Evolutionary conservation across 768 basidiomycete genomes (phyloP), one percentile per base, ranked within the genome.

Genomic region (Auriscalpium microsporum): DNA sequence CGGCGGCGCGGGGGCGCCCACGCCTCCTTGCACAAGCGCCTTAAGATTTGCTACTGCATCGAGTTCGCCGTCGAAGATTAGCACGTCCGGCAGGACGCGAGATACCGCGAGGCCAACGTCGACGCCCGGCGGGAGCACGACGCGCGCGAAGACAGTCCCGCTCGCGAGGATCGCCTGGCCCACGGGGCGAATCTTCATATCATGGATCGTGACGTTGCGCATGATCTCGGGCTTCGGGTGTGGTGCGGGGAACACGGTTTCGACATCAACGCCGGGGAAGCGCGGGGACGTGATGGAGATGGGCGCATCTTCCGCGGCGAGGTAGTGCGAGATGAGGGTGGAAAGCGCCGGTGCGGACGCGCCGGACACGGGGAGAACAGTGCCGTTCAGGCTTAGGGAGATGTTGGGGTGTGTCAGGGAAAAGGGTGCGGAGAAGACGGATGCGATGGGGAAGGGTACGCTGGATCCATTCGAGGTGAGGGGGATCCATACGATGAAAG

Each of bases 1-100:
- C n/a, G 75, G 67, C 0, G 80, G 77, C 0, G 76, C 72, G 17
- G 70, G 65, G 42, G 66, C 48, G 35, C 57, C 55, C 11, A 52
- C 23, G 19, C 56, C 51, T 36, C 38, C 57, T 13, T 53, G 40
- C 33, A 45, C 37, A n/a, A n/a, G 28, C 23, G 16, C 34, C 17
- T 7, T 47, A 45, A 9, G 46, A 33, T n/a, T 56, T 53, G 37
- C 56, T 37, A 9, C 56, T 58, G 19, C 63, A 28, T 28, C 28
- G 0, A 79, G 76, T 19, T 81, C 79, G 3, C 90, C 90, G 59
- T 93, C 90, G 56, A 81, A 91, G 5, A 92, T 76, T 7, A 91
- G 68, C 28, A 87, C 83, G 64, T 93, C 90, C 0, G 90, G 88
- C 54, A 87, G 73, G 28, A 90, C 78, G 45, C 73, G 77, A 8